Percentiles rank a stretch among this genome's conserved stretches.
phyloP scores from a whole-genome alignment of 2,329 filamentous ascomycete species.

The Ceratocystiopsis brevicomis region DNA sequence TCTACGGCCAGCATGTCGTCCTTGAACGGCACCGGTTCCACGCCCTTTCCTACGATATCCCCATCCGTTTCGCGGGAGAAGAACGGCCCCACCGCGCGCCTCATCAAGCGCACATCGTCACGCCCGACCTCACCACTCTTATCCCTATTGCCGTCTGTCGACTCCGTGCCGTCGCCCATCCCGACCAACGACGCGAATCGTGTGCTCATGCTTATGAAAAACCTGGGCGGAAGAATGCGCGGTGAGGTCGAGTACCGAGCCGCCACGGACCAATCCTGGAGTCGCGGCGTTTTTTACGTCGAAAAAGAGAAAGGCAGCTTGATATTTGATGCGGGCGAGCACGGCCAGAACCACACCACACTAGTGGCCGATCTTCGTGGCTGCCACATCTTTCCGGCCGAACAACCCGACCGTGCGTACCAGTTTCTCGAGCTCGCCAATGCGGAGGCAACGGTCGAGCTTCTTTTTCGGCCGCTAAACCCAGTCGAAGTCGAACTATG shows the following conservation, averaged over 20 bases:
- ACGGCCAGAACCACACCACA: constrained; percentile 42
- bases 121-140: constrained; percentile 39
- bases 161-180: constrained; percentile 39
- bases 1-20: constrained; percentile 5
- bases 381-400: constrained; percentile 45
- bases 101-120: constrained; percentile 35
- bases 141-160: constrained; percentile 35
- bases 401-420: constrained; percentile 23
- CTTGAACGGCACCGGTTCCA: neutral
- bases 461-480: constrained; percentile 45
- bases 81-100: constrained; percentile 25
- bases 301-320: constrained; percentile 57
- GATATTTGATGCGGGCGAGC: constrained; percentile 54
- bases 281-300: constrained; percentile 54
- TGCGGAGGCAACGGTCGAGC: constrained; percentile 35
- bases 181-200: constrained; percentile 51
- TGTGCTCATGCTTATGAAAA: constrained; percentile 58
- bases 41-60: neutral
- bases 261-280: constrained; percentile 44
- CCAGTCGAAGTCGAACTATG: constrained; percentile 55
- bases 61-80: constrained; percentile 19
- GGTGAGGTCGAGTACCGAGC: constrained; percentile 57
- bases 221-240: constrained; percentile 59
- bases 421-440: constrained; percentile 36
- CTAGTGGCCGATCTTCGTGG: constrained; percentile 58